These are phyloP conservation scores for Hypoxylon fragiforme DNA, from an alignment of 495 filamentous ascomycete genomes.

Conservation along the genomic window DNA sequence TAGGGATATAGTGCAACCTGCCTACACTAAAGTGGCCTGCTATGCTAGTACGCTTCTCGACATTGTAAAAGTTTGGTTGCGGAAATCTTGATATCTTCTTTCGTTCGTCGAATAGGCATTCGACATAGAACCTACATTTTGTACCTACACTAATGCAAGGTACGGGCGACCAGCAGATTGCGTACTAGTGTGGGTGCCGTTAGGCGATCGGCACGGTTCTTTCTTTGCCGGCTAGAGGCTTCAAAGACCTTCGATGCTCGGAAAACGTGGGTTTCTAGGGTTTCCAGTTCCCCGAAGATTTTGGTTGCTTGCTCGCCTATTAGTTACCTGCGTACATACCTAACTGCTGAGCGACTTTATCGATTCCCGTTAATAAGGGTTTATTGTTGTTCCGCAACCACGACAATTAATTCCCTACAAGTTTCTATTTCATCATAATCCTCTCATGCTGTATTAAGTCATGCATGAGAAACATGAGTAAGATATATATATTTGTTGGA, in stretches of 20 bases:
- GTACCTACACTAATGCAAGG: slow-evolving; percentile 33
- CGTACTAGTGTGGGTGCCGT: slow-evolving; percentile 5
- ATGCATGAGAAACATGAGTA: too few relatives aligned
- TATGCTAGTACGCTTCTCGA: too few relatives aligned
- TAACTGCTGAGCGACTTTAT: background rate
- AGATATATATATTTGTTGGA: too few relatives aligned
- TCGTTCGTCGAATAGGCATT: slow-evolving; percentile 19
- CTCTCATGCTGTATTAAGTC: too few relatives aligned
- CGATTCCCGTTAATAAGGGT: too few relatives aligned
- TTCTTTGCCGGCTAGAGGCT: too few relatives aligned
- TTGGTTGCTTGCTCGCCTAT: background rate
- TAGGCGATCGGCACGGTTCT: slow-evolving; percentile 13
- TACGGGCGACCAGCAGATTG: slow-evolving; percentile 18
- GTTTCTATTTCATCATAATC: background rate
- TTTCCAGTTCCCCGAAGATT: background rate
- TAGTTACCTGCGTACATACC: too few relatives aligned
- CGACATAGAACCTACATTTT: slow-evolving; percentile 14
- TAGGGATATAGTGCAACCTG: background rate
- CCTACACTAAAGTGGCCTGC: too few relatives aligned
- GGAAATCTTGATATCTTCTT: background rate
- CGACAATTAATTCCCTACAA: too few relatives aligned
- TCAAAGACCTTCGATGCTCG: too few relatives aligned
- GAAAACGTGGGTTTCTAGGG: slow-evolving; percentile 10
- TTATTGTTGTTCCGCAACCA: too few relatives aligned
- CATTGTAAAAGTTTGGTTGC: background rate